phyloP scores from a whole-genome alignment of 768 basidiomycete species.

The Agrocybe praecox region DNA sequence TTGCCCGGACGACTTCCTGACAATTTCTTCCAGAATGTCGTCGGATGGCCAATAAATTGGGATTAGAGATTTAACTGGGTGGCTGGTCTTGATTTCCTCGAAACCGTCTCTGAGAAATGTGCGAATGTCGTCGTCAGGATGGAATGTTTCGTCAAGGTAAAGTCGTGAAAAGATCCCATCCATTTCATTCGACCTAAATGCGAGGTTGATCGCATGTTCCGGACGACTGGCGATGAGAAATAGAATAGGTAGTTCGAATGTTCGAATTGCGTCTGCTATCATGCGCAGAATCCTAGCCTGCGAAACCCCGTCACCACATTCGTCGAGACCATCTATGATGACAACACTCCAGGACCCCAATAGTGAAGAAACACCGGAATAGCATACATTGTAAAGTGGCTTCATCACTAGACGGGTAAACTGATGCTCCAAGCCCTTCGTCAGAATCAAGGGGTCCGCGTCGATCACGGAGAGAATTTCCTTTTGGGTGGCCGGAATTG shows the following conservation, averaged over 20 bases:
- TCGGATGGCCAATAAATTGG: not conserved
- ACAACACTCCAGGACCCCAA: not conserved
- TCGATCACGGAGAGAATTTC: not conserved
- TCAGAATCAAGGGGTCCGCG: not conserved
- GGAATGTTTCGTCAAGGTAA: constrained; percentile 6
- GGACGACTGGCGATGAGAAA: not conserved
- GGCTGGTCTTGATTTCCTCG: not conserved
- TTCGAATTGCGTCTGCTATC: not conserved
- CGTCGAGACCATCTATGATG: not conserved
- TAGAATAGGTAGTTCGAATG: not conserved
- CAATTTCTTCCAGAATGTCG: not conserved
- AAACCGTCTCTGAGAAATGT: not conserved
- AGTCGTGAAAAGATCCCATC: not conserved
- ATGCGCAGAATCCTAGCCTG: not conserved
- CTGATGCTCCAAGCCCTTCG: not conserved
- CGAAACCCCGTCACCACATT: not conserved
- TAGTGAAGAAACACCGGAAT: not conserved
- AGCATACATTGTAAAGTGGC: not conserved
- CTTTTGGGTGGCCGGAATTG: not conserved
- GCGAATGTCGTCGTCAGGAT: not conserved
- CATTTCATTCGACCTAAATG: constrained; percentile 5
- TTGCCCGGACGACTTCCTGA: not conserved
- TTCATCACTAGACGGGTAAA: not conserved
- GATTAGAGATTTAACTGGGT: not conserved
- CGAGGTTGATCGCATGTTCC: constrained; percentile 7